Percentiles rank a stretch among this genome's conserved stretches.
Conservation (phyloP, 2,329 filamentous ascomycete species). For the Alternaria incomplexa region DNA sequence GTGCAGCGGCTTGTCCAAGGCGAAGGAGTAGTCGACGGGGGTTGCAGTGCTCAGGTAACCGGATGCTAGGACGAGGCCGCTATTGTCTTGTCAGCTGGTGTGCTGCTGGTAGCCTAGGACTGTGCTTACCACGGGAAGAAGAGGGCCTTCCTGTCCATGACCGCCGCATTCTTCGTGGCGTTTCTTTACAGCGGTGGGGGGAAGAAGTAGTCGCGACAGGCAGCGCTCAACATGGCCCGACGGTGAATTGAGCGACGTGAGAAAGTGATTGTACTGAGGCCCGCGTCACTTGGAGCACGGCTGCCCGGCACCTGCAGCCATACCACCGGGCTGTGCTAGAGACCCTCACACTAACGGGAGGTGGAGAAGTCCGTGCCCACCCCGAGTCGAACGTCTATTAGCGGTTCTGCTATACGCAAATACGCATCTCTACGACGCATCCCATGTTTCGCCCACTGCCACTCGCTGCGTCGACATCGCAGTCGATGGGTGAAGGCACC, state of each 20-base stretch:
- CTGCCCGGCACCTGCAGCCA: conserved; percentile 10
- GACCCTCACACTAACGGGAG: conserved; percentile 5
- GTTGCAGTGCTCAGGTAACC: conserved; percentile 40
- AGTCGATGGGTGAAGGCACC: not conserved
- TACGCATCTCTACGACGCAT: not conserved
- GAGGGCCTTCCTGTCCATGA: conserved; percentile 46
- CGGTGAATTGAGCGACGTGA: not conserved
- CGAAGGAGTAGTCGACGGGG: conserved; percentile 41
- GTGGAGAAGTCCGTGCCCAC: conserved; percentile 14
- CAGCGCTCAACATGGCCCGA: conserved; percentile 25
- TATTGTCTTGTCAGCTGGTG: conserved; percentile 28
- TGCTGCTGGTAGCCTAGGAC: not conserved
- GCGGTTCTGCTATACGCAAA: not conserved
- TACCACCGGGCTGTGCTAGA: conserved; percentile 2
- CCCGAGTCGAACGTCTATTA: not conserved
- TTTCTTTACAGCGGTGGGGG: conserved; percentile 28
- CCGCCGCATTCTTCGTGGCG: conserved; percentile 36
- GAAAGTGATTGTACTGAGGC: conserved; percentile 14
- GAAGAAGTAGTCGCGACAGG: conserved; percentile 28
- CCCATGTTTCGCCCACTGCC: not conserved
- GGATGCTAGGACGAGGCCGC: conserved; percentile 45
- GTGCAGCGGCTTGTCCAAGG: conserved; percentile 46
- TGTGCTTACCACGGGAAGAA: conserved; percentile 41
- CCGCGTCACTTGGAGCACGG: conserved; percentile 14
- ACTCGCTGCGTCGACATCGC: not conserved